A percentile compares a stretch with the other conserved stretches of the same genome.
phyloP scores from a whole-genome alignment of 257 asterid genomes.

The Nyctanthes arbortristis region DNA sequence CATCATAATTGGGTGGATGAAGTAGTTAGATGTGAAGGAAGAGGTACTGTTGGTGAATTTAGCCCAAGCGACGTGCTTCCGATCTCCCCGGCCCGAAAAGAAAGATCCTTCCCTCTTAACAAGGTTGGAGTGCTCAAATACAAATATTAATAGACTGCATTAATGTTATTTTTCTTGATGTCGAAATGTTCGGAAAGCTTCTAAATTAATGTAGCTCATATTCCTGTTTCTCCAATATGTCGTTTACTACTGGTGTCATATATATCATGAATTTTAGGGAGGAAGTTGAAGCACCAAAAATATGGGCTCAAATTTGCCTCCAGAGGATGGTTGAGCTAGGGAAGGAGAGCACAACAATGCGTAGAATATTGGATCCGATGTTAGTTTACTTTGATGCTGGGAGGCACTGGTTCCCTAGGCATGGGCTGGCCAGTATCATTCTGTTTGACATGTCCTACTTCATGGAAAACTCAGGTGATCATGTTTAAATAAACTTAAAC shows the following conservation, averaged over 20 bases:
- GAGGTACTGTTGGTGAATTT: slow-evolving; percentile 66
- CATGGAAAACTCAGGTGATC: slow-evolving; percentile 74
- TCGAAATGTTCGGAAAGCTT: slow-evolving; percentile 12
- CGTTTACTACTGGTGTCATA: slow-evolving; percentile 16
- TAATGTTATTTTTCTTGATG: background rate
- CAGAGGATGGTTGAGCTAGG: slow-evolving; percentile 93
- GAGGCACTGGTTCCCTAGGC: slow-evolving; percentile 70
- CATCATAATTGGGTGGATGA: slow-evolving; percentile 98
- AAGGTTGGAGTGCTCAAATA: slow-evolving; percentile 46
- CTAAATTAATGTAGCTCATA: slow-evolving; percentile 1
- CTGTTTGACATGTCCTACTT: slow-evolving; percentile 83
- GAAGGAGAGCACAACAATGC: slow-evolving; percentile 83
- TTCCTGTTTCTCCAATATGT: slow-evolving; percentile 1
- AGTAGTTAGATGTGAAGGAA: slow-evolving; percentile 88
- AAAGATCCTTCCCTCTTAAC: slow-evolving; percentile 76
- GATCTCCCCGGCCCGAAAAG: slow-evolving; percentile 67
- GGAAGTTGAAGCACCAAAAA: slow-evolving; percentile 77
- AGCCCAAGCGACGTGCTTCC: slow-evolving; percentile 58
- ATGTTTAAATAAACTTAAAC: background rate
- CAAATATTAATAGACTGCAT: background rate
- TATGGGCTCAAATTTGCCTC: slow-evolving; percentile 92
- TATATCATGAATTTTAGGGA: slow-evolving; percentile 52
- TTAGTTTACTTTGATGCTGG: slow-evolving; percentile 74
- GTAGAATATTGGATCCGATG: slow-evolving; percentile 89
- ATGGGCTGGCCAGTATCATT: slow-evolving; percentile 71